Evolutionary conservation across 495 filamentous ascomycete genomes (phyloP).

Genomic region (Aspergillus sclerotioniger): DNA sequence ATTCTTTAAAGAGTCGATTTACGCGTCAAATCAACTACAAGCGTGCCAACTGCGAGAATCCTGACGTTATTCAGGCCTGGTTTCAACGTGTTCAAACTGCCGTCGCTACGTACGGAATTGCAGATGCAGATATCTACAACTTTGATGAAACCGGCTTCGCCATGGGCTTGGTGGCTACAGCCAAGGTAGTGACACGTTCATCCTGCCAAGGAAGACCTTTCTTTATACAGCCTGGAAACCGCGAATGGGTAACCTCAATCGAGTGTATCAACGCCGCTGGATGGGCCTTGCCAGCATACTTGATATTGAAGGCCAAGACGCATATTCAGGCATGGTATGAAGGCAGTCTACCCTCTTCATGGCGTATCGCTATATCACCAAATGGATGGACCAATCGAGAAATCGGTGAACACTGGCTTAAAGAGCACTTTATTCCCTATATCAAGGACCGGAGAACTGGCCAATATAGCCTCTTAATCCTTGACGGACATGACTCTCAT

Average conservation of each 20-base stretch:
- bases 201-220: no score
- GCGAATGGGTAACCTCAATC: conserved; percentile 40
- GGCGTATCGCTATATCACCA: conserved; percentile 8
- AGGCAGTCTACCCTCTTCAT: conserved; percentile 3
- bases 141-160: conserved; percentile 49
- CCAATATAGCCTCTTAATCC: no score
- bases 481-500: conserved; percentile 26
- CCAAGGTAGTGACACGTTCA: conserved; percentile 27
- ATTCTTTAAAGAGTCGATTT: conserved; percentile 25
- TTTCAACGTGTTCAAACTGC: conserved; percentile 34
- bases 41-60: conserved; percentile 33
- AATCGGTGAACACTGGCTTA: conserved; percentile 18
- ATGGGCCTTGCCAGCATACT: conserved; percentile 19
- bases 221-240: conserved; percentile 27
- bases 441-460: background rate
- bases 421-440: conserved; percentile 15
- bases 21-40: conserved; percentile 19
- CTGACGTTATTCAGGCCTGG: conserved; percentile 32
- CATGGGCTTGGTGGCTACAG: no score
- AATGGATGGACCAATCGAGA: conserved; percentile 32
- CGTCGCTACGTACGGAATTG: conserved; percentile 33
- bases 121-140: conserved; percentile 43
- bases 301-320: conserved; percentile 5
- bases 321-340: conserved; percentile 5
- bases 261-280: conserved; percentile 28